Base-by-base conservation (phyloP, 140 eudicot species). In the Ambrosia hybrid region DNA sequence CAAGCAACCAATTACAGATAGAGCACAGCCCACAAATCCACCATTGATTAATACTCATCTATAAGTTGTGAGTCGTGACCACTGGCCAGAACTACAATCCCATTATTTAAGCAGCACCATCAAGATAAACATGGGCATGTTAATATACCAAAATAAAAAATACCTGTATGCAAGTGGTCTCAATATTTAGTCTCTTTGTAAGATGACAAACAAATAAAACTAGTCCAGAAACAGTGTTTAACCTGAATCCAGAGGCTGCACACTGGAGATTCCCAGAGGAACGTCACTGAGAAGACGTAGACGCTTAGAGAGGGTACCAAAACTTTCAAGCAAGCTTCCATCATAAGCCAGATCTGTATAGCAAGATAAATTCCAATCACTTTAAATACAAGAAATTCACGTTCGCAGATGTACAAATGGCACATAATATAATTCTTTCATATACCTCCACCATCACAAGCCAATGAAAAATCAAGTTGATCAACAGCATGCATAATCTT, bases 221-320 rank as follows among this genome's bases (percentile, higher is more conserved):
- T 13, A 51, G 3, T 9, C 41, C 21, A 6, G 6, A 80, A 49
- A 30, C 3, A 46, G 51, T 66, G 63, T 67, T 65, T 78, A 77
- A 93, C 98, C 98, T 87, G 98, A 68, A 72, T 87, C 94, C 51
- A 93, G 83, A 51, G 96, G 91, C 73, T 89, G 95, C 85, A 90
- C 97, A 53, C 95, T 89, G 67, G 96, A 85, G 80, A 93, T 71
- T 82, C 21, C 79, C 76, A 93, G 77, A 58, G 96, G 98, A 74
- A 93, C 78, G 73, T 90, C 95, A 49, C 74, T 76, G 46, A 93
- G 87, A 75, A 55, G 81, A 37, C 89, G 98, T 76, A 93, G 75
- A 53, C 82, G 82, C 80, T 84, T 87, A 14, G 98, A 82, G 13
- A 93, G 71, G 43, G 67, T 79, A n/a, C 79, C 87, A 68, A 73